phyloP scores from a whole-genome alignment of 352 stramenopile species.

The Globisporangium mamillatum region DNA sequence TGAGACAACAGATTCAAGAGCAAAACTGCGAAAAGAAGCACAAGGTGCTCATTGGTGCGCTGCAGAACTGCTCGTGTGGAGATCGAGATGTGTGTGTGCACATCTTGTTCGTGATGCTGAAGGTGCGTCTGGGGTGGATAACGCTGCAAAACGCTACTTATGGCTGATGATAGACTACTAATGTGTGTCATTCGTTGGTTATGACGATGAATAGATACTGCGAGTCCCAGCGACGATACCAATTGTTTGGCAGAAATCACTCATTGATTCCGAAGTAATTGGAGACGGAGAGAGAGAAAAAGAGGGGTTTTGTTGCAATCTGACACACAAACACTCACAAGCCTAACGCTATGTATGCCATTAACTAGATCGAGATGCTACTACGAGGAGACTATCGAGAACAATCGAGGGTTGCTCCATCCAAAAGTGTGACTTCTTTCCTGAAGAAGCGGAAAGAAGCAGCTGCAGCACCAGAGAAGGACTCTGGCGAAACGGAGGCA shows the following conservation, averaged over 20 bases:
- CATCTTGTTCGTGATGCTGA: constrained; percentile 87
- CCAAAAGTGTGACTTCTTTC: constrained; percentile 27
- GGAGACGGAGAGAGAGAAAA: too few species aligned
- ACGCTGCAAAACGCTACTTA: background rate
- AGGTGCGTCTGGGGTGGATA: constrained; percentile 25
- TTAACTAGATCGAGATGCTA: constrained; percentile 53
- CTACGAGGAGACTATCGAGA: constrained; percentile 62
- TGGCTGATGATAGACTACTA: background rate
- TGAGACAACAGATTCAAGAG: constrained; percentile 54
- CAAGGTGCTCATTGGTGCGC: constrained; percentile 69
- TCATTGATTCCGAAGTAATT: constrained; percentile 76
- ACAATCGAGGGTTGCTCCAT: constrained; percentile 20
- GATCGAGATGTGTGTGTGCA: constrained; percentile 79
- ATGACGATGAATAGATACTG: constrained; percentile 35
- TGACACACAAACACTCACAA: background rate
- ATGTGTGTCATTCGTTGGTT: background rate
- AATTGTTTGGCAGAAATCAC: constrained; percentile 82
- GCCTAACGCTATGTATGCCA: background rate
- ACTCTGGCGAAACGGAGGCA: constrained; percentile 25
- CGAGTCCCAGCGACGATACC: constrained; percentile 62
- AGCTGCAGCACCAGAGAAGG: constrained; percentile 17
- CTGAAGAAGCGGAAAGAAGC: constrained; percentile 41
- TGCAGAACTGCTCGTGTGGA: constrained; percentile 74
- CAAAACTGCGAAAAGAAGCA: constrained; percentile 69
- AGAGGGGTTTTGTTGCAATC: background rate